Evolutionary conservation across 2,329 filamentous ascomycete genomes (phyloP).

Genomic region (Clarireedia paspali): DNA sequence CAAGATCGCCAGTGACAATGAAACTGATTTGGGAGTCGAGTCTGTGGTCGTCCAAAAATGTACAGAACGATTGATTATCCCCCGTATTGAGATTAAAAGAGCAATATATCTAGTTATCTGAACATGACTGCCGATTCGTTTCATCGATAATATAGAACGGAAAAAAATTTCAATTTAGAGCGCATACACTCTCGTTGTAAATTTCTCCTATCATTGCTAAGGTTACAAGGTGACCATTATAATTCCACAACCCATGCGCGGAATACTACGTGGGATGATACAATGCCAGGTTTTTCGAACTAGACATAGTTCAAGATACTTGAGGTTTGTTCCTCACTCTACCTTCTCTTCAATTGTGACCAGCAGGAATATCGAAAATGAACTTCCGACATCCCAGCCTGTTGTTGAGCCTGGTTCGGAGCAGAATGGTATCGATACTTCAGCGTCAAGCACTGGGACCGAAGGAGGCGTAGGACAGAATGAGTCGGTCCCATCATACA

Average conservation of each 20-base stretch:
- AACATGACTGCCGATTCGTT: no score
- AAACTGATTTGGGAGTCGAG: no score
- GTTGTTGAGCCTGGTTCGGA: no score
- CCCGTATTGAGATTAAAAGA: no score
- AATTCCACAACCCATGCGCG: neutral
- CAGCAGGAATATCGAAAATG: neutral
- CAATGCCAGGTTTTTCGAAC: constrained; percentile 17
- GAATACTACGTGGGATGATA: constrained; percentile 22
- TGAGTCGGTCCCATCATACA: neutral
- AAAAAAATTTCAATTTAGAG: no score
- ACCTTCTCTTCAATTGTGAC: neutral
- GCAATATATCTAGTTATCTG: no score
- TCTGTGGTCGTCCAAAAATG: no score
- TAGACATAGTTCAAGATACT: constrained; percentile 14
- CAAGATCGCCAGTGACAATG: no score
- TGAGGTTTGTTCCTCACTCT: neutral
- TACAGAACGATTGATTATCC: no score
- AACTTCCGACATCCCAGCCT: neutral
- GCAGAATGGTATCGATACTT: neutral
- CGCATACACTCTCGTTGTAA: no score
- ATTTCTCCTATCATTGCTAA: neutral
- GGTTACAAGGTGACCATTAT: neutral
- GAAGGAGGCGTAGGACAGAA: neutral
- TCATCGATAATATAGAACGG: no score
- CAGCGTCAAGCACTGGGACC: neutral